Conservation (phyloP, 2,329 filamentous ascomycete genomes). For the Venturia pyrina region DNA sequence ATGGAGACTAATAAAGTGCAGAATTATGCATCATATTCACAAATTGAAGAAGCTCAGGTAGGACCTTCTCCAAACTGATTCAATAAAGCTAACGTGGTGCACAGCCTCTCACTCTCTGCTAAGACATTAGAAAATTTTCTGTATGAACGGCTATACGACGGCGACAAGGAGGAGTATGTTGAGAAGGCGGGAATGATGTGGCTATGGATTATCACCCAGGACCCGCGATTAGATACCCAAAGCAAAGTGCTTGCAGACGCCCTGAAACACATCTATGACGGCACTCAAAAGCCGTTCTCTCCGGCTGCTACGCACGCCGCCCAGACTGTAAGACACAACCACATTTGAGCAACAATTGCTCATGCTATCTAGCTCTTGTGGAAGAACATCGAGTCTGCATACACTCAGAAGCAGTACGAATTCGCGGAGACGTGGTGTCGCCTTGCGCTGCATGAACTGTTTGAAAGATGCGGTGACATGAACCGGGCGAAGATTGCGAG, state of each 20-base stretch:
- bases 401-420: constrained; percentile 42
- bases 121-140: constrained; percentile 56
- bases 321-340: constrained; percentile 47
- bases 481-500: constrained; percentile 62
- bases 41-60: constrained; percentile 42
- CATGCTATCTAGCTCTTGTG: constrained; percentile 56
- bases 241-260: constrained; percentile 27
- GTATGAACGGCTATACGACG: constrained; percentile 41
- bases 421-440: constrained; percentile 60
- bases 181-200: constrained; percentile 60
- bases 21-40: constrained; percentile 56
- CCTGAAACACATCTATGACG: constrained; percentile 38
- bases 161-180: constrained; percentile 48
- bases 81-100: neutral
- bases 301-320: constrained; percentile 54
- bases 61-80: neutral
- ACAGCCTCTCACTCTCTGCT: constrained; percentile 23
- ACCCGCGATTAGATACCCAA: constrained; percentile 27
- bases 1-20: constrained; percentile 16
- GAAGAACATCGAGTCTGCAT: constrained; percentile 60
- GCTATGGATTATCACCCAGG: constrained; percentile 52
- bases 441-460: constrained; percentile 56
- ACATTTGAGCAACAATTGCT: neutral
- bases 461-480: constrained; percentile 52
- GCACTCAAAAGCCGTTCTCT: constrained; percentile 40